Percentiles rank a stretch among this genome's conserved stretches.
Evolutionary conservation across 1,139 yeast genomes (phyloP).

Genomic region (Lodderomyces oxycetoniae): DNA sequence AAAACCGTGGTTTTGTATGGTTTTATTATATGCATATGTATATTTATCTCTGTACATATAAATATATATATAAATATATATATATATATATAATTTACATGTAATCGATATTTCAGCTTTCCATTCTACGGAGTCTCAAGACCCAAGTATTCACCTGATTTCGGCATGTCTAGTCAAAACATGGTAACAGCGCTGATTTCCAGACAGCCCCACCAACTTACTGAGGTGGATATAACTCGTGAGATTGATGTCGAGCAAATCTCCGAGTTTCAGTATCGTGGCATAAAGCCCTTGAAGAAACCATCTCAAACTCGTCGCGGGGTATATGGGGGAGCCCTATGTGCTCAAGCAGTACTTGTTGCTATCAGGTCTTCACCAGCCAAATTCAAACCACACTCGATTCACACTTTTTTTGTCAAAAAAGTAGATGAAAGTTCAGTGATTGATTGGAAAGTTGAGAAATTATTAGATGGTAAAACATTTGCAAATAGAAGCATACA

Average conservation of each 20-base stretch:
- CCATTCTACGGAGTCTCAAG: too few species aligned
- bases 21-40: too few species aligned
- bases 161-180: too few species aligned
- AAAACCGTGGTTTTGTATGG: too few species aligned
- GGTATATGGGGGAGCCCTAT: constrained; percentile 32
- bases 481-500: constrained; percentile 56
- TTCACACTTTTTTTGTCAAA: constrained; percentile 31
- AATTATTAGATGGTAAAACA: constrained; percentile 48
- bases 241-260: constrained; percentile 21
- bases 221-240: constrained; percentile 10
- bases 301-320: constrained; percentile 24
- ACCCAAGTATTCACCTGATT: too few species aligned
- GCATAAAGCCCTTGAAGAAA: constrained; percentile 22
- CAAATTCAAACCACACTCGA: constrained; percentile 30
- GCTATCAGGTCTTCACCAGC: constrained; percentile 23
- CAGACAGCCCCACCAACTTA: too few species aligned
- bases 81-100: too few species aligned
- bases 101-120: too few species aligned
- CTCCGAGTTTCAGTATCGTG: constrained; percentile 17
- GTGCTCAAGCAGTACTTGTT: constrained; percentile 33
- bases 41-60: too few species aligned
- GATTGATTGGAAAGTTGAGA: constrained; percentile 32
- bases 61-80: too few species aligned
- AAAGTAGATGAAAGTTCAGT: constrained; percentile 19
- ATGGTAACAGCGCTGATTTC: too few species aligned